Evolutionary conservation across 2,329 filamentous ascomycete species (phyloP), one percentile per base, ranked within the genome.

Genomic region (Penicillium glabrum): DNA sequence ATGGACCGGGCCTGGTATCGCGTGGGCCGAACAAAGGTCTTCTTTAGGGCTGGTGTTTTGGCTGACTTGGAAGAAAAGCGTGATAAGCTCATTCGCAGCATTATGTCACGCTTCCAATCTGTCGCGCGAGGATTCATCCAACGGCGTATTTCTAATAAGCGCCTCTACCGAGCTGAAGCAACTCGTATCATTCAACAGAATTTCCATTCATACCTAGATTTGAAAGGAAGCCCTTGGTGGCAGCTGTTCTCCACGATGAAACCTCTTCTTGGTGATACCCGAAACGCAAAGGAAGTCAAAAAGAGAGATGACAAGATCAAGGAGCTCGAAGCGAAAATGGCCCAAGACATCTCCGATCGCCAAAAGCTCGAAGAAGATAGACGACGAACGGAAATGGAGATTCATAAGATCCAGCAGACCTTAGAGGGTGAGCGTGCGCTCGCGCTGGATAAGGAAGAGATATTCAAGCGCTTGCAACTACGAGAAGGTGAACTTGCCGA

Each of bases 201-300:
- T 72, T 95, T 99, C 72, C 88, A 91, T 50, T 88, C 95, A 3
- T 99, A 99, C 67, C 84, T 96, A 5, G 86, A 96, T 57, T 85
- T 99, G 23, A 92, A 90, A 67, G 85, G 91, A 45, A 97, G 93
- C 69, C 95, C 95, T 1, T 99, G 96, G 96, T 99, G 96, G 96
- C 89, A 91, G 65, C 82, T 99, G 5, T 90, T 97, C 64, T 88
- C 93, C 7, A 89, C 91, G 69, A 98, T 99, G 93, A 93, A 93
- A 70, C 95, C 95, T 24, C 82, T 99, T 35, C 82, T 99, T 11
- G 95, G 96, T 41, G 91, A 92, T 16, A 97, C 96, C 19, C 85
- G 93, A 46, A 96, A 93, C 54, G 92, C 92, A 1, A 89, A 89
- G 11, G 95, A 99, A 73, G 92, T 99, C 45, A 97, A 96, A 80